phyloP scores from a whole-genome alignment of 2,329 filamentous ascomycete species.

The Aspergillus carbonarius region DNA sequence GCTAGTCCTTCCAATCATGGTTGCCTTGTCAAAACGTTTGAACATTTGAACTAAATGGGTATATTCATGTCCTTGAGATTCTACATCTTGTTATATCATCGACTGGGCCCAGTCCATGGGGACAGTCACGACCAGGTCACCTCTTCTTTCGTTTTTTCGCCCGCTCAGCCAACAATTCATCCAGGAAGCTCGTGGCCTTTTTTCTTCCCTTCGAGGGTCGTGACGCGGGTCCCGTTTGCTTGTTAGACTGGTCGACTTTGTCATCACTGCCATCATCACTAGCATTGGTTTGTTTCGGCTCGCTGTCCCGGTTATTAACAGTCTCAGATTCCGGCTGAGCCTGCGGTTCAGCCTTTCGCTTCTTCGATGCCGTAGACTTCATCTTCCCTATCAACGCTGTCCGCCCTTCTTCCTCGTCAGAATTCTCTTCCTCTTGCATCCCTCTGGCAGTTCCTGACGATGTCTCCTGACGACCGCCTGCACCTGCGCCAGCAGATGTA shows the following conservation, averaged over 20 bases:
- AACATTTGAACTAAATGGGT: conserved; percentile 3
- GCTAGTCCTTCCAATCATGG: background rate
- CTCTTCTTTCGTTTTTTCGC: conserved; percentile 53
- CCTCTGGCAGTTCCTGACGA: conserved; percentile 1
- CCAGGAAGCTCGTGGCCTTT: conserved; percentile 52
- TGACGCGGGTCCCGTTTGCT: conserved; percentile 10
- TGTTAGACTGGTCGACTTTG: background rate
- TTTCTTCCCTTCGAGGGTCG: conserved; percentile 33
- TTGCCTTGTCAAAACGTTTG: background rate
- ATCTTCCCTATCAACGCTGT: conserved; percentile 39
- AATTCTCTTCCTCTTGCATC: conserved; percentile 28
- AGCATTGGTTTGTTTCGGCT: background rate
- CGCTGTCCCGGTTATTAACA: background rate
- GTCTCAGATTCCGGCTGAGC: background rate
- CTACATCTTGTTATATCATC: conserved; percentile 10
- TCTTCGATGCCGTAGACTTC: conserved; percentile 14
- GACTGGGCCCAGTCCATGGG: background rate
- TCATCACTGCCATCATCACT: conserved; percentile 9
- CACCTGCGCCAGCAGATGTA: background rate
- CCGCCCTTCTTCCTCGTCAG: conserved; percentile 45
- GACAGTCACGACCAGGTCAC: conserved; percentile 13
- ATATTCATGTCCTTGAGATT: background rate
- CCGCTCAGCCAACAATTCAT: conserved; percentile 50
- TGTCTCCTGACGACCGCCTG: background rate
- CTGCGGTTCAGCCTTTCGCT: conserved; percentile 11